phyloP scores from a whole-genome alignment of 345 rosid species.

The Brassica carinata region DNA sequence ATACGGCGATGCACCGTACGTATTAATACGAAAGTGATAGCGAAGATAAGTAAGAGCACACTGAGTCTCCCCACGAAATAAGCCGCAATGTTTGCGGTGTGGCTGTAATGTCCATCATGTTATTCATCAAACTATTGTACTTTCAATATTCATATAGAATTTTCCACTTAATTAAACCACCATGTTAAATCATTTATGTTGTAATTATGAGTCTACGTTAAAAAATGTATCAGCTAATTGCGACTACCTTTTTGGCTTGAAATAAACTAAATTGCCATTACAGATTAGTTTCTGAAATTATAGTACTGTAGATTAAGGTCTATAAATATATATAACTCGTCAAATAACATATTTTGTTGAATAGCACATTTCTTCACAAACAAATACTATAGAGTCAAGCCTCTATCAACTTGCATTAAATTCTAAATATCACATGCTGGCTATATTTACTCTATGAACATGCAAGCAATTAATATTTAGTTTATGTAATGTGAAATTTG shows the following conservation, averaged over 20 bases:
- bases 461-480: not conserved
- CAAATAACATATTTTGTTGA: not conserved
- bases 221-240: not conserved
- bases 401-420: not conserved
- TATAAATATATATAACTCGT: not conserved
- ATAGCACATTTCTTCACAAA: not conserved
- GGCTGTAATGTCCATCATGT: conserved; percentile 27
- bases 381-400: not conserved
- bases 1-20: conserved; percentile 26
- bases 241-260: not conserved
- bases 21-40: conserved; percentile 16
- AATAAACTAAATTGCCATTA: not conserved
- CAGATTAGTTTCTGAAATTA: not conserved
- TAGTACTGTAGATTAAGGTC: not conserved
- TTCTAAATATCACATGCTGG: not conserved
- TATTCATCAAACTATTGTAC: conserved; percentile 15
- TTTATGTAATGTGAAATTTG: not conserved
- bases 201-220: not conserved
- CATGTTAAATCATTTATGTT: conserved; percentile 1
- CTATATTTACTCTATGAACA: conserved; percentile 1
- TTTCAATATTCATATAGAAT: not conserved
- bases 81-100: conserved; percentile 33
- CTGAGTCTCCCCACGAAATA: conserved; percentile 16
- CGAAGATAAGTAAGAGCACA: conserved; percentile 18
- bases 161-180: not conserved